A percentile compares a stretch with the other conserved stretches of the same genome.
phyloP scores from a whole-genome alignment of 192 early-diverging fungal genomes.

The Gonapodya prolifera region DNA sequence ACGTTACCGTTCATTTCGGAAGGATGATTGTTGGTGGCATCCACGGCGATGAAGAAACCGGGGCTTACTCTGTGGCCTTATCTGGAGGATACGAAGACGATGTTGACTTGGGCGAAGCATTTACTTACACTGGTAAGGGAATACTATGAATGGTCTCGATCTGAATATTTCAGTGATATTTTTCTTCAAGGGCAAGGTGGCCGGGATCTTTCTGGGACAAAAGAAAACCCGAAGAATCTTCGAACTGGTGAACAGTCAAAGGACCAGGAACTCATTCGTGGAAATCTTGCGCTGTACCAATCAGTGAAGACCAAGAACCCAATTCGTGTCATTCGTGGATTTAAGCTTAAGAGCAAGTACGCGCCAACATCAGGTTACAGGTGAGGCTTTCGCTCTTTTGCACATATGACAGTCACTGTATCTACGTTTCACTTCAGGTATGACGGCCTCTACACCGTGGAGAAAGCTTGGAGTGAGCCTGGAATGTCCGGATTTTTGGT shows the following conservation, averaged over 20 bases:
- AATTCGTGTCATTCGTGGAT: constrained; percentile 41
- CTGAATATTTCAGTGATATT: constrained; percentile 12
- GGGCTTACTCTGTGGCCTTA: constrained; percentile 48
- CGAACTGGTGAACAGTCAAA: constrained; percentile 32
- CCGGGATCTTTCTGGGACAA: no score
- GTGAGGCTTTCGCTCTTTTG: no score
- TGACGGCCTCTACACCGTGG: constrained; percentile 53
- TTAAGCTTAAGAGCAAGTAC: constrained; percentile 17
- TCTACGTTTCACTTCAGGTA: constrained; percentile 42
- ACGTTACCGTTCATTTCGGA: constrained; percentile 17
- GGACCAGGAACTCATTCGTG: constrained; percentile 42
- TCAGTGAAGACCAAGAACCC: constrained; percentile 39
- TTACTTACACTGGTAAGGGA: constrained; percentile 57
- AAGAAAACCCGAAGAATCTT: constrained; percentile 30
- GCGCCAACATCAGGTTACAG: no score
- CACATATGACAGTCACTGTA: constrained; percentile 14
- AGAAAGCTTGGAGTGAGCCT: constrained; percentile 13
- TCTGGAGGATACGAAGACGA: constrained; percentile 53
- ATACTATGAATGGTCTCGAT: constrained; percentile 42
- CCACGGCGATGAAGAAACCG: constrained; percentile 26
- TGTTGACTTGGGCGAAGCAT: constrained; percentile 45
- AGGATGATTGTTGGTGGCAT: constrained; percentile 38
- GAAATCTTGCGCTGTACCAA: constrained; percentile 43
- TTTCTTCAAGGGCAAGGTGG: no score
- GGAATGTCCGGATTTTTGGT: constrained; percentile 31